A percentile compares a stretch with the other conserved stretches of the same genome.
phyloP scores from a whole-genome alignment of 805 yeast genomes.

The Komagataella phaffii region DNA sequence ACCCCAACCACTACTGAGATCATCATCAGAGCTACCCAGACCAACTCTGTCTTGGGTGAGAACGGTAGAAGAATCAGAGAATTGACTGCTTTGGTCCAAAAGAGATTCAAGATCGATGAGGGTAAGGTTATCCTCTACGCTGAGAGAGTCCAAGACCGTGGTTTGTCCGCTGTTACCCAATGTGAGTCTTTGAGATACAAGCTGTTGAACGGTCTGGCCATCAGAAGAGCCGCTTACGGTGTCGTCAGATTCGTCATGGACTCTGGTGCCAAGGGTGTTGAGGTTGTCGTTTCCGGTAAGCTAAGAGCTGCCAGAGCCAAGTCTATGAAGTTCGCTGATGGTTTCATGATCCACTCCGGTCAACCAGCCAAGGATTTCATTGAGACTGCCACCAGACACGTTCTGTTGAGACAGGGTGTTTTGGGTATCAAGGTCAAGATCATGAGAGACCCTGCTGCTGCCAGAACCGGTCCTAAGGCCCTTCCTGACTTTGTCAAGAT shows the following conservation, averaged over 20 bases:
- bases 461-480: slow-evolving; percentile 77
- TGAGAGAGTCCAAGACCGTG: slow-evolving; percentile 99
- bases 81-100: slow-evolving; percentile 92
- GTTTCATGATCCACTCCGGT: slow-evolving; percentile 99
- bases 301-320: slow-evolving; percentile 99
- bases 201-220: slow-evolving; percentile 96
- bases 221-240: slow-evolving; percentile 99
- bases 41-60: slow-evolving; percentile 98
- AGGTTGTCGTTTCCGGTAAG: slow-evolving; percentile 99
- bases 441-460: slow-evolving; percentile 94
- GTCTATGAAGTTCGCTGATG: slow-evolving; percentile 99
- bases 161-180: slow-evolving; percentile 98
- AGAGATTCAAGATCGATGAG: slow-evolving; percentile 95
- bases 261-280: slow-evolving; percentile 99
- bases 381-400: slow-evolving; percentile 99
- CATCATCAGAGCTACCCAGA: slow-evolving; percentile 97
- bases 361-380: slow-evolving; percentile 99
- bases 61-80: slow-evolving; percentile 99
- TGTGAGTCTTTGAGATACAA: slow-evolving; percentile 98
- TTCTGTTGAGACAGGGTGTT: slow-evolving; percentile 99
- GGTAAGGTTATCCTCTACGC: slow-evolving; percentile 92
- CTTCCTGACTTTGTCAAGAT: slow-evolving; percentile 93
- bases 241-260: slow-evolving; percentile 99
- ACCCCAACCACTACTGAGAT: slow-evolving; percentile 97
- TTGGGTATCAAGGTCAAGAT: slow-evolving; percentile 99